phyloP scores from a whole-genome alignment of 768 basidiomycete genomes.

The Candolleomyces eurysporus region DNA sequence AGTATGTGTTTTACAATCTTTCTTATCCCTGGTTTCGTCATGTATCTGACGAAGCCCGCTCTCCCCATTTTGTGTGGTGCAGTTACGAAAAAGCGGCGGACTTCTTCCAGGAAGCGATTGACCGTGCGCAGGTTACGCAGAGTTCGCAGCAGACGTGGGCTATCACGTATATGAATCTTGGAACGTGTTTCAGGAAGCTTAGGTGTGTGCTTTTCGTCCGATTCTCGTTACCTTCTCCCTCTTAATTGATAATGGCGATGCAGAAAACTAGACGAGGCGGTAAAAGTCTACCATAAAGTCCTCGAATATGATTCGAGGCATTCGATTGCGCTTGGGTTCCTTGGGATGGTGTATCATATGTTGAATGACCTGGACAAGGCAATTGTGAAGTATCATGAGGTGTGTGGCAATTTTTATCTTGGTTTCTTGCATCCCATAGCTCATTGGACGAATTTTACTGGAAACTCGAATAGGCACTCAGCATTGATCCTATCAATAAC shows the following conservation, averaged over 20 bases:
- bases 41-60: not conserved
- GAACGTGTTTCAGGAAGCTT: constrained; percentile 81
- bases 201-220: constrained; percentile 44
- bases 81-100: constrained; percentile 74
- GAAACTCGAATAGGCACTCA: constrained; percentile 53
- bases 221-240: too few relatives aligned
- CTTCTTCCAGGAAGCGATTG: constrained; percentile 73
- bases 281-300: constrained; percentile 71
- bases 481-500: constrained; percentile 79
- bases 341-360: constrained; percentile 87
- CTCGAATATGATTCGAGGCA: constrained; percentile 86
- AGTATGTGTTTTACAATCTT: constrained; percentile 45
- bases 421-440: too few relatives aligned
- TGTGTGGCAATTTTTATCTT: constrained; percentile 29
- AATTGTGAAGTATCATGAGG: constrained; percentile 92
- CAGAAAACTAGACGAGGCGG: constrained; percentile 63
- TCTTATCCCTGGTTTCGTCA: not conserved
- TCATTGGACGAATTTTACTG: not conserved
- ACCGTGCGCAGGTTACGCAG: constrained; percentile 83
- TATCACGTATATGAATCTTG: constrained; percentile 89
- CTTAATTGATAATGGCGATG: not conserved
- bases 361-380: constrained; percentile 72
- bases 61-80: not conserved
- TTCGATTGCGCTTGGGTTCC: constrained; percentile 76
- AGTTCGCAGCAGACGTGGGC: constrained; percentile 84